Base-by-base conservation (phyloP, 345 rosid genomes). In the Brassica carinata region DNA sequence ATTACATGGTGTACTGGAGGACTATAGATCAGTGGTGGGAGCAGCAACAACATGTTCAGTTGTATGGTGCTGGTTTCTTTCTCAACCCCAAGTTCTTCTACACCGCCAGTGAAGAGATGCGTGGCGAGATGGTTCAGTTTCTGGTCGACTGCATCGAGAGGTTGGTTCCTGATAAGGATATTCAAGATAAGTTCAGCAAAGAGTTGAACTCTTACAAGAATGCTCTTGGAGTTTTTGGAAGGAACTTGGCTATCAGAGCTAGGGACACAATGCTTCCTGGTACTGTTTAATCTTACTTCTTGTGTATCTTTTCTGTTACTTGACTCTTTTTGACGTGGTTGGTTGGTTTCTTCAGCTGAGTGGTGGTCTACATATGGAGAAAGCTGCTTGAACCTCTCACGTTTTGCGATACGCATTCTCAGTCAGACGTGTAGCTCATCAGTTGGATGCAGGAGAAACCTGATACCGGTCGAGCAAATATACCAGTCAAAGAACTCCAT, bases 341-440 rank as follows among this genome's bases (percentile, higher is more conserved):
- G 38, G 38, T 38, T 53, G 58, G 67, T 45, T 71, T 85, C 6
- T 63, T 26, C 64, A 95, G 99, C 87, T 72, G 98, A 95, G 79
- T 95, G 99, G 99, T 95, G 99, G 99, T 87, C 90, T 72, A 86
- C 97, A 51, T 93, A 90, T 81, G 99, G 96, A 59, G 98, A 94
- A 80, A 88, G 92, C 76, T 93, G 99, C 86, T 91, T 94, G 45
- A 91, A 95, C 73, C 86, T 95, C 86, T 84, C 93, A 48, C 94
- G 93, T 75, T 74, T 95, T 77, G 98, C 98, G 0, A 67, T 85
- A 45, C 94, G 90, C 63, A 82, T 95, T 78, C 89, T 93, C 30
- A 85, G 90, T 76, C 99, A 95, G 85, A 87, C 98, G 5, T 93
- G 97, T 65, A 84, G 91, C 69, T 84, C 90, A 17, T 67, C 73